These are phyloP conservation scores for Chrysanthemum makinoi DNA, from an alignment of 129 eudicot genomes.

Conservation along the genomic window DNA sequence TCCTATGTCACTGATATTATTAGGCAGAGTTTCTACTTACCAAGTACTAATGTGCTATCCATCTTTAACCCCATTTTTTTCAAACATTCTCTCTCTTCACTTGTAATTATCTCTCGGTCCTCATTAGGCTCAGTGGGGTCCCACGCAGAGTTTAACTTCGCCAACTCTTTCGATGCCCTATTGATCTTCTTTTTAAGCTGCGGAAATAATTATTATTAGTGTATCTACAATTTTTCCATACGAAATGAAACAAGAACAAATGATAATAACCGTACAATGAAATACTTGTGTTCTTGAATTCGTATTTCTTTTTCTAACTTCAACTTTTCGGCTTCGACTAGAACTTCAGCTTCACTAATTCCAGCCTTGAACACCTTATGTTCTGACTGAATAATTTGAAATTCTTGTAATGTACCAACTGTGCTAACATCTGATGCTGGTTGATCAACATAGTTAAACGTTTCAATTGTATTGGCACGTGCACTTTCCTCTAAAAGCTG, in stretches of 20 bases:
- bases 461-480: constrained; percentile 48
- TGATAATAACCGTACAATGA: constrained; percentile 47
- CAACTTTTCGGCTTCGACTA: constrained; percentile 50
- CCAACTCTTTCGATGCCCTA: constrained; percentile 50
- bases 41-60: constrained; percentile 77
- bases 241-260: not conserved
- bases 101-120: constrained; percentile 72
- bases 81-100: constrained; percentile 79
- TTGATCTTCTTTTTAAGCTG: constrained; percentile 82
- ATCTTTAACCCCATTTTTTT: constrained; percentile 69
- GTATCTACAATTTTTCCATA: not conserved
- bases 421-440: constrained; percentile 36
- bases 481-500: constrained; percentile 83
- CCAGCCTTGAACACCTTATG: constrained; percentile 26
- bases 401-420: constrained; percentile 72
- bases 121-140: constrained; percentile 50
- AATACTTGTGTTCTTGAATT: constrained; percentile 60
- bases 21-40: constrained; percentile 41
- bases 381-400: constrained; percentile 49
- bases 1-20: too few species aligned
- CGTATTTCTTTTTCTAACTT: constrained; percentile 65
- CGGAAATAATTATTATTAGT: constrained; percentile 13
- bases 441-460: constrained; percentile 40
- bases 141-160: constrained; percentile 51
- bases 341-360: constrained; percentile 42